phyloP scores from a whole-genome alignment of 2,329 filamentous ascomycete genomes.

The Alternaria ventricosa region DNA sequence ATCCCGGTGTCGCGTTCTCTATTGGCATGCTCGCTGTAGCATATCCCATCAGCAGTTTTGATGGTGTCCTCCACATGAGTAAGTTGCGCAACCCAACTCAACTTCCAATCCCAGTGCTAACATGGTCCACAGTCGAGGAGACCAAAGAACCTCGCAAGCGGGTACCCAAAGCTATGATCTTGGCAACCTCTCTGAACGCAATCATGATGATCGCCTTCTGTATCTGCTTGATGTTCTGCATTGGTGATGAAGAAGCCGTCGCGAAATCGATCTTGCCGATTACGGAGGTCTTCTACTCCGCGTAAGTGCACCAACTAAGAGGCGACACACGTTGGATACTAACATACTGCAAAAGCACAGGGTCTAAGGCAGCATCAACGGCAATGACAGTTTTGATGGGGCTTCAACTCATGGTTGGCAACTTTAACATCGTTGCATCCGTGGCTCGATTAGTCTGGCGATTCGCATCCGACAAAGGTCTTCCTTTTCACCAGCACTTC shows the following conservation, averaged over 20 bases:
- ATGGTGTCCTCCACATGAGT: conserved; percentile 52
- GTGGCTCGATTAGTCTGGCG: conserved; percentile 33
- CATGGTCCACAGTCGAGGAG: conserved; percentile 19
- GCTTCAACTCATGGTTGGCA: conserved; percentile 18
- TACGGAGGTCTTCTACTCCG: conserved; percentile 47
- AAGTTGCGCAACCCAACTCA: not conserved
- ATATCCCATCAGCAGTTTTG: conserved; percentile 49
- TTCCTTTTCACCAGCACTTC: conserved; percentile 26
- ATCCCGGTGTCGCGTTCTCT: conserved; percentile 48
- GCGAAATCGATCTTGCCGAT: conserved; percentile 13
- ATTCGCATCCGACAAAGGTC: conserved; percentile 33
- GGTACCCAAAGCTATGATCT: conserved; percentile 46
- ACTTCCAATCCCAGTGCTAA: not conserved
- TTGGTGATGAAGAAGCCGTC: conserved; percentile 45
- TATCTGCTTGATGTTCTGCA: conserved; percentile 51
- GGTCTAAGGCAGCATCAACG: conserved; percentile 35
- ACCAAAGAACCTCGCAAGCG: conserved; percentile 22
- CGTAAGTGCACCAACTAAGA: conserved; percentile 3
- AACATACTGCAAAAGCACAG: conserved; percentile 27
- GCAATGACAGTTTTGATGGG: conserved; percentile 24
- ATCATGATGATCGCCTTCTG: conserved; percentile 50
- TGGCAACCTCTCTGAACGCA: conserved; percentile 51
- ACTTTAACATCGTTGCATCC: conserved; percentile 40
- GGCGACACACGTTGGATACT: not conserved
- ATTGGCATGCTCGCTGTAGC: conserved; percentile 44